These are phyloP conservation scores for Raffaelea ambrosiae DNA, from an alignment of 2,329 filamentous ascomycete genomes.

Conservation along the genomic window DNA sequence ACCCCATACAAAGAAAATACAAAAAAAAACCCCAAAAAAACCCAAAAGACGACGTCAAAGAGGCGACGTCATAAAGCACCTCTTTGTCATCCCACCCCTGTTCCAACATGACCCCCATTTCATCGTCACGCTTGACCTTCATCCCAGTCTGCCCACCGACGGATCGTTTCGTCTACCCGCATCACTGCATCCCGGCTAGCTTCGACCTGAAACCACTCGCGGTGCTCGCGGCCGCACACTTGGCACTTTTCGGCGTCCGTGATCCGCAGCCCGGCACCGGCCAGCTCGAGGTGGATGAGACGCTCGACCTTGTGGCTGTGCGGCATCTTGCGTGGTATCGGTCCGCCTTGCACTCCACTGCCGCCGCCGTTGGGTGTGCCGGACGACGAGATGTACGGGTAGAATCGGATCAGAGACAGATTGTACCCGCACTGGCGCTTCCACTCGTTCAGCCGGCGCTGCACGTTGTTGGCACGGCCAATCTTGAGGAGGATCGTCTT, in stretches of 20 bases:
- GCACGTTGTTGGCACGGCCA: constrained; percentile 69
- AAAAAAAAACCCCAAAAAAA: no score
- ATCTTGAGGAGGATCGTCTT: constrained; percentile 48
- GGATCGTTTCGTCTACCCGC: constrained; percentile 54
- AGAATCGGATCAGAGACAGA: constrained; percentile 80
- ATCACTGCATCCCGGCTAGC: constrained; percentile 63
- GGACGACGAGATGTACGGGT: constrained; percentile 62
- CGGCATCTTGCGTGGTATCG: constrained; percentile 60
- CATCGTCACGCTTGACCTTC: constrained; percentile 31
- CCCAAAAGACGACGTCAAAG: no score
- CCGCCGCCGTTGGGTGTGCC: not conserved
- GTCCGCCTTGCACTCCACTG: not conserved
- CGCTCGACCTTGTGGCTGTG: constrained; percentile 84
- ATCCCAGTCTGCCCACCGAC: constrained; percentile 81
- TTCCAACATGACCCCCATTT: no score
- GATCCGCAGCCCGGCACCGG: constrained; percentile 46
- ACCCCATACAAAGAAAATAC: no score
- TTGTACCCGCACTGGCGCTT: constrained; percentile 85
- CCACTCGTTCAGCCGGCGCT: constrained; percentile 88
- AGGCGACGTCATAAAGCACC: no score
- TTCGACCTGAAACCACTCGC: constrained; percentile 92
- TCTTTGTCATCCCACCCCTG: no score
- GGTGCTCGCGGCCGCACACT: constrained; percentile 74
- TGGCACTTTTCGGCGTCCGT: constrained; percentile 53
- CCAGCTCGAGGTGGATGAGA: constrained; percentile 84